Evolutionary conservation across 1,139 yeast genomes (phyloP), one percentile per base, ranked within the genome.

Genomic region (Sugiyamaella japonica): DNA sequence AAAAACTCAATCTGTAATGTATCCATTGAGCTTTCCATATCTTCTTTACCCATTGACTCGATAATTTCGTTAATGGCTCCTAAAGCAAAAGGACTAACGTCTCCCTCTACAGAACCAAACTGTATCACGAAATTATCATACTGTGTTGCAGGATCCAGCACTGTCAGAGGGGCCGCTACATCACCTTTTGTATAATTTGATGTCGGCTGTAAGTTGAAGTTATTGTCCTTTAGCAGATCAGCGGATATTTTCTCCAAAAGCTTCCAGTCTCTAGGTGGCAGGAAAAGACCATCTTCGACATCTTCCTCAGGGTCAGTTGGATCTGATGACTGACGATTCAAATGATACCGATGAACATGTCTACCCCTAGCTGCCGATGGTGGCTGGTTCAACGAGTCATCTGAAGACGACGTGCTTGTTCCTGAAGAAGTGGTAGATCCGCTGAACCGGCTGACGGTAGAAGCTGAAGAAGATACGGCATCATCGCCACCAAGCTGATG

Each of bases 1-100:
- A 88, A 75, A 1, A 86, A 80, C n/a, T 81, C 79, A 25, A 81
- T 70, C 57, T 90, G 95, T 17, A 89, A 70, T 16, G 70, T 66
- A 66, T 91, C 97, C 67, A 90, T 73, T 1, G 82, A 71, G 7
- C 77, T 73, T 25, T 76, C 75, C 45, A 83, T 64, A 40, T 39
- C 45, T 4, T 71, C 50, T 31, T 58, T 55, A 5, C 61, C 63
- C 7, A 61, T 28, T 4, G 62, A 57, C 13, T 61, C 65, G 8
- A 63, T 43, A 8, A 69, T 49, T 2, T 64, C 66, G 15, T 57
- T 53, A 9, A 62, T 42, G 2, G 66, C 68, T 20, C 58, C 60
- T 17, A 67, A 31, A 1, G 68, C 64, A 12, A 46, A 54, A 1
- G 72, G 73, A n/a, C 74, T 71, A 9, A 73, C 65, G 42, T 72